phyloP scores from a whole-genome alignment of 2,329 filamentous ascomycete species.

The Hawksworthiomyces lignivorus region DNA sequence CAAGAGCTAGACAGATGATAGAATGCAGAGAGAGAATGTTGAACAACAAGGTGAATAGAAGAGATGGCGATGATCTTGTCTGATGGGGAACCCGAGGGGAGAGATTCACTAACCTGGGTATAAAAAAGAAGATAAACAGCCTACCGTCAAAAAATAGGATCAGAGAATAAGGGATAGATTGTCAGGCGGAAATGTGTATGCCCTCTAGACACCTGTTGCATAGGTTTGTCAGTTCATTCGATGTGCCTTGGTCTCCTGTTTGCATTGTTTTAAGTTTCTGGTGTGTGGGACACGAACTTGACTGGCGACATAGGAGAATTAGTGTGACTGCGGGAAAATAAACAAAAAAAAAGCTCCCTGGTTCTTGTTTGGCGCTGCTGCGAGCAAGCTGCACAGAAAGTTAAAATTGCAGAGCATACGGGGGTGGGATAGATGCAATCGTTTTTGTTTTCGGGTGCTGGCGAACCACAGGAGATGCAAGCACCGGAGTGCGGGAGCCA shows the following conservation, averaged over 20 bases:
- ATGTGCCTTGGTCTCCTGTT: constrained; percentile 1
- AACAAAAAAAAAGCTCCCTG: background rate
- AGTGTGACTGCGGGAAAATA: constrained; percentile 2
- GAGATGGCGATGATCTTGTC: background rate
- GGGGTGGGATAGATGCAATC: too few species aligned
- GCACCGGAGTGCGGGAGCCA: too few species aligned
- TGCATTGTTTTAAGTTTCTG: background rate
- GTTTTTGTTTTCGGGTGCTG: too few species aligned
- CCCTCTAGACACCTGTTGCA: constrained; percentile 2
- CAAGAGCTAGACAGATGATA: background rate
- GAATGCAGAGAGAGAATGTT: constrained; percentile 10
- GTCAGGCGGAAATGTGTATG: constrained; percentile 1
- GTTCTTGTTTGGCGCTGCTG: background rate
- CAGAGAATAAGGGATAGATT: background rate
- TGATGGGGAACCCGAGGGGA: constrained; percentile 8
- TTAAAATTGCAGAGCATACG: too few species aligned
- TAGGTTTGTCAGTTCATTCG: constrained; percentile 8
- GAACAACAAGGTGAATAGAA: background rate
- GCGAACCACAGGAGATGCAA: too few species aligned
- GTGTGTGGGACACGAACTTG: constrained; percentile 7
- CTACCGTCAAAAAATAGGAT: background rate
- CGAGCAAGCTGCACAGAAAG: constrained; percentile 1
- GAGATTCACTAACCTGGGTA: background rate
- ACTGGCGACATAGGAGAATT: constrained; percentile 7
- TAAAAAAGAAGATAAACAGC: constrained; percentile 1